Percentiles rank a stretch among this genome's conserved stretches.
Evolutionary conservation across 768 basidiomycete genomes (phyloP).

Genomic region (Termitomyces heimii): DNA sequence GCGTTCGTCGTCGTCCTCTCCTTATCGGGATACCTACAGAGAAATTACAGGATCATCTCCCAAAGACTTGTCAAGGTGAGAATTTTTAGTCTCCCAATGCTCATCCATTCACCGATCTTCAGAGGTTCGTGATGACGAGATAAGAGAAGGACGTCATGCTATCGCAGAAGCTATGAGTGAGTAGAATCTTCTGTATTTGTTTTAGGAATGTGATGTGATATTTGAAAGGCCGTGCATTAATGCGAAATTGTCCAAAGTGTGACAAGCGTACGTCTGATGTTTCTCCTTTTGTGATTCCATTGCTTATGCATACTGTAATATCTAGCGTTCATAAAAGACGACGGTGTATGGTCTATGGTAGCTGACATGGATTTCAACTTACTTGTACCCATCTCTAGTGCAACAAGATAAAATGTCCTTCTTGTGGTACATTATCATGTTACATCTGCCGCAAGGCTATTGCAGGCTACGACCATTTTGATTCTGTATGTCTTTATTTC

Average conservation of each 20-base stretch:
- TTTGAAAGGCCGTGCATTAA: constrained; percentile 52
- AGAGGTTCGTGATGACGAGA: constrained; percentile 8
- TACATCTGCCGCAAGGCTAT: constrained; percentile 67
- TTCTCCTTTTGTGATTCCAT: neutral
- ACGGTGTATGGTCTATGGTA: constrained; percentile 4
- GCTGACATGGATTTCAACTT: neutral
- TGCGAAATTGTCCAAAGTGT: constrained; percentile 73
- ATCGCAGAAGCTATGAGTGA: constrained; percentile 82
- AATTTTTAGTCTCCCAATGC: constrained; percentile 14
- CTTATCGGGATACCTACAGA: neutral
- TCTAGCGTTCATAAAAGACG: constrained; percentile 12
- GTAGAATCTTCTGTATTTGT: constrained; percentile 11
- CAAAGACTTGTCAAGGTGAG: constrained; percentile 37
- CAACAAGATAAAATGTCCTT: constrained; percentile 71
- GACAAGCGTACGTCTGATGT: constrained; percentile 41
- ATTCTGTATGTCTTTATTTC: constrained; percentile 4
- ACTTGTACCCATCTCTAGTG: constrained; percentile 33
- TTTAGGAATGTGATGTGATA: neutral
- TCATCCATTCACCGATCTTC: neutral
- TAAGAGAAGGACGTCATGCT: constrained; percentile 48
- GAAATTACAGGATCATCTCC: constrained; percentile 52
- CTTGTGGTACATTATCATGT: constrained; percentile 56
- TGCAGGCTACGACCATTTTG: constrained; percentile 59
- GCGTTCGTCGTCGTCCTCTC: neutral
- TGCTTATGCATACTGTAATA: neutral